phyloP scores from a whole-genome alignment of 1,139 yeast genomes.

The Sugiyamaella castrensis region DNA sequence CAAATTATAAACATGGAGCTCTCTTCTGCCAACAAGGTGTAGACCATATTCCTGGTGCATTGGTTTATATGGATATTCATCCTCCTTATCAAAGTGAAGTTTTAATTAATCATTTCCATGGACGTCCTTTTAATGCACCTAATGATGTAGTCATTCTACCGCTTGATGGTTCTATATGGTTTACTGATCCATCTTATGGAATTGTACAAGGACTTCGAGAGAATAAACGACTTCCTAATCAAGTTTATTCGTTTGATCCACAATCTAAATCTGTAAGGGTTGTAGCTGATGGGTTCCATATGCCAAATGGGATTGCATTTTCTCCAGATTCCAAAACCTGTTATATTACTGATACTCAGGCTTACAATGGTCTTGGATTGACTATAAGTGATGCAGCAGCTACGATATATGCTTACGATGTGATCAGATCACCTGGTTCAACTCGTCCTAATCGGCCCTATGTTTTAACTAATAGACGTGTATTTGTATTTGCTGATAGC shows the following conservation, averaged over 20 bases:
- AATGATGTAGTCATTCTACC: constrained; percentile 31
- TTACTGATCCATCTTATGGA: constrained; percentile 33
- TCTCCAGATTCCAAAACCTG: constrained; percentile 26
- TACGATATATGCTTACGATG: constrained; percentile 29
- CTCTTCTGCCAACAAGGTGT: constrained; percentile 28
- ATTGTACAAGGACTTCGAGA: constrained; percentile 25
- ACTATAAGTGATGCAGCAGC: constrained; percentile 19
- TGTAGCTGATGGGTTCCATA: constrained; percentile 29
- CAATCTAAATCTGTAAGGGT: constrained; percentile 24
- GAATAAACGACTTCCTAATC: constrained; percentile 26
- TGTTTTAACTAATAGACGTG: constrained; percentile 25
- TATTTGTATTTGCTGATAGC: constrained; percentile 30
- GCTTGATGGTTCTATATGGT: constrained; percentile 31
- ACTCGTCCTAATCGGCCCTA: constrained; percentile 11
- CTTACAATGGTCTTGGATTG: constrained; percentile 21
- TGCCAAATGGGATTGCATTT: constrained; percentile 33
- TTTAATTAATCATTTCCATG: constrained; percentile 24
- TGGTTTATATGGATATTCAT: constrained; percentile 19
- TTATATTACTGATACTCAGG: constrained; percentile 31
- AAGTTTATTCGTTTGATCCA: constrained; percentile 31
- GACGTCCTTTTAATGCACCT: constrained; percentile 30
- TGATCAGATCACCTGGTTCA: constrained; percentile 18
- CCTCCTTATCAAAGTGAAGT: constrained; percentile 18
- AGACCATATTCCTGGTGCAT: constrained; percentile 19
- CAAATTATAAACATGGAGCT: constrained; percentile 22